Conservation (phyloP, 352 stramenopile genomes). For the Phytophthora boehmeriae region DNA sequence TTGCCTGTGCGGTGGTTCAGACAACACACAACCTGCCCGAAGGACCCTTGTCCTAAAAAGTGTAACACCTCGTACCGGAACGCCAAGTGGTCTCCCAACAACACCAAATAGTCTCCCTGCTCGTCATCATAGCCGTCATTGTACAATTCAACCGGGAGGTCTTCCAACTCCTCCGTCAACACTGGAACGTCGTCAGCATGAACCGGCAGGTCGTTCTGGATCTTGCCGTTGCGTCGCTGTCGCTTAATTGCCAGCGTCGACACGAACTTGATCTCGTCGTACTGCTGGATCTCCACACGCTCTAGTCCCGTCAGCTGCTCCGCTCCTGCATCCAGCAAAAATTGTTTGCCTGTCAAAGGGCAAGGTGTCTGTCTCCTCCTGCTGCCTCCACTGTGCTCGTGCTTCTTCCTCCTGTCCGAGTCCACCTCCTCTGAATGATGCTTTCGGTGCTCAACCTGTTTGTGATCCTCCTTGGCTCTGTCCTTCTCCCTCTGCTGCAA, state of each 20-base stretch:
- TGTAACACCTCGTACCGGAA: conserved; percentile 95
- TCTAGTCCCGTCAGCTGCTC: conserved; percentile 59
- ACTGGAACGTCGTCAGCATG: conserved; percentile 19
- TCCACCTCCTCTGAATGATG: conserved; percentile 12
- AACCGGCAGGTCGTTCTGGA: conserved; percentile 30
- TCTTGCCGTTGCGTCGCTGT: conserved; percentile 35
- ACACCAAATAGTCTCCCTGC: conserved; percentile 97
- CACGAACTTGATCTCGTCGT: conserved; percentile 58
- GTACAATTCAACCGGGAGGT: conserved; percentile 44
- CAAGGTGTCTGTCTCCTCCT: conserved; percentile 14
- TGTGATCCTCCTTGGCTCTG: conserved; percentile 17
- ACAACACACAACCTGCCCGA: conserved; percentile 98
- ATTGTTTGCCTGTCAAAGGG: conserved; percentile 29
- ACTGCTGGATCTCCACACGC: conserved; percentile 52
- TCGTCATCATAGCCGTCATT: conserved; percentile 97
- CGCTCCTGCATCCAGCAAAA: conserved; percentile 26
- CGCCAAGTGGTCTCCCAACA: conserved; percentile 92
- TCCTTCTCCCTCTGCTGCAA: conserved; percentile 27
- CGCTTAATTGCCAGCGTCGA: conserved; percentile 43
- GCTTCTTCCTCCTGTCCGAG: conserved; percentile 22
- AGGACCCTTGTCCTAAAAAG: conserved; percentile 96
- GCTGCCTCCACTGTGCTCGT: conserved; percentile 10
- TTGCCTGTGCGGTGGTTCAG: conserved; percentile 81
- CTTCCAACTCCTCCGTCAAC: conserved; percentile 12
- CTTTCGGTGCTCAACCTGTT: conserved; percentile 7